Percentiles rank a stretch among this genome's conserved stretches.
Evolutionary conservation across 2,329 filamentous ascomycete genomes (phyloP).

Genomic region (Trichoderma aggressivum): DNA sequence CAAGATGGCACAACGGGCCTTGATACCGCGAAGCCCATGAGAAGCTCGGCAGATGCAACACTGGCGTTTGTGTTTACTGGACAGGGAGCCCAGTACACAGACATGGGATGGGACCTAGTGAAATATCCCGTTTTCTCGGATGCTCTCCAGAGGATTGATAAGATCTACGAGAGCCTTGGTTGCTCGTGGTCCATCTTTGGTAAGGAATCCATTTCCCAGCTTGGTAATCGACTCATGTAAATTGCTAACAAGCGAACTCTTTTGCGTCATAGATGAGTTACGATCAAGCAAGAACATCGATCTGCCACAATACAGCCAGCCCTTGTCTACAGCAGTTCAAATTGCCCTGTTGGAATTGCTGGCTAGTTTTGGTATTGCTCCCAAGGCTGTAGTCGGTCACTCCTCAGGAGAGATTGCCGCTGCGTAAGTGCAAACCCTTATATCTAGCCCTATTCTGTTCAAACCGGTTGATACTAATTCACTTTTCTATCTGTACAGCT

Average conservation of each 20-base stretch:
- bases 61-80: slow-evolving; percentile 31
- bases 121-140: slow-evolving; percentile 30
- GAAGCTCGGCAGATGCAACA: neutral
- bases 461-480: slow-evolving; percentile 10
- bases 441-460: neutral
- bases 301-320: slow-evolving; percentile 27
- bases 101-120: slow-evolving; percentile 31
- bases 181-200: slow-evolving; percentile 9
- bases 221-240: no score
- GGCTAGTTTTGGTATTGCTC: slow-evolving; percentile 28
- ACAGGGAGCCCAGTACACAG: slow-evolving; percentile 31
- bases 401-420: slow-evolving; percentile 41
- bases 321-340: slow-evolving; percentile 37
- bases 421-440: slow-evolving; percentile 29
- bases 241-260: neutral
- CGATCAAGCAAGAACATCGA: neutral
- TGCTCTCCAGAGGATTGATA: slow-evolving; percentile 22
- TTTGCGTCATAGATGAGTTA: neutral
- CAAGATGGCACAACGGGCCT: neutral
- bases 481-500: neutral
- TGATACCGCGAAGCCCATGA: neutral
- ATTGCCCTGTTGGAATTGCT: slow-evolving; percentile 40
- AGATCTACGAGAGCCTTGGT: neutral
- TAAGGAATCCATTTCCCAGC: neutral
- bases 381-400: slow-evolving; percentile 37